These are phyloP conservation scores for Pseudonitzschia delicatissima DNA, from an alignment of 108 stramenopile species.

Conservation along the genomic window DNA sequence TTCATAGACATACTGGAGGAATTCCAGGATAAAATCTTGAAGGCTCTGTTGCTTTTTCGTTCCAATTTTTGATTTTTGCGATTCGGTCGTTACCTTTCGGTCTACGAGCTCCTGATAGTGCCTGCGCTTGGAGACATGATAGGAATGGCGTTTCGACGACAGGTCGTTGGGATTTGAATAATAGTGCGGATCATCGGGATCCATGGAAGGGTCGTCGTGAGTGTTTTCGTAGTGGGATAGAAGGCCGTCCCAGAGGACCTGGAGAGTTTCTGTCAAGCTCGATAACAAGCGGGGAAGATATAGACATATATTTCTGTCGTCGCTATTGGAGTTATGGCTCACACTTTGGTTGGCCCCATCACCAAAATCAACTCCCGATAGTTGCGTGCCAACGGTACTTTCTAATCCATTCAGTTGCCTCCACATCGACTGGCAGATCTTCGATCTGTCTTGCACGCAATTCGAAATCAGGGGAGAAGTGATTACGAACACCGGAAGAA, in stretches of 20 bases:
- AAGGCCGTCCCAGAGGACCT: background rate
- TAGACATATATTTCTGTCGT: background rate
- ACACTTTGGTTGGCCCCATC: background rate
- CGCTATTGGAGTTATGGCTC: background rate
- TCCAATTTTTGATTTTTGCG: background rate
- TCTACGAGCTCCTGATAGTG: background rate
- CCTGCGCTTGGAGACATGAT: background rate
- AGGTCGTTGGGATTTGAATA: background rate
- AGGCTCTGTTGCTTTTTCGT: background rate
- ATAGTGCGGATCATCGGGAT: background rate
- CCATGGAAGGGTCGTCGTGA: background rate
- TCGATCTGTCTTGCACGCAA: background rate
- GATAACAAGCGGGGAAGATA: background rate
- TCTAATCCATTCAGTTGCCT: background rate
- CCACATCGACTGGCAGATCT: background rate
- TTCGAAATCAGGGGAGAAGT: background rate
- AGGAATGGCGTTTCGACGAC: background rate
- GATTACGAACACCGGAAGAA: slow-evolving; percentile 1
- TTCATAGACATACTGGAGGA: background rate
- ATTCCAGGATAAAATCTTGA: background rate
- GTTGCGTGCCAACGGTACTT: background rate
- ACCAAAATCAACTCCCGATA: background rate
- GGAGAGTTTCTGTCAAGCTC: background rate
- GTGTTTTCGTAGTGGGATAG: background rate
- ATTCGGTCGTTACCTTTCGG: background rate